Conservation (phyloP, 2,329 filamentous ascomycete genomes). For the Hypoxylon sp. region DNA sequence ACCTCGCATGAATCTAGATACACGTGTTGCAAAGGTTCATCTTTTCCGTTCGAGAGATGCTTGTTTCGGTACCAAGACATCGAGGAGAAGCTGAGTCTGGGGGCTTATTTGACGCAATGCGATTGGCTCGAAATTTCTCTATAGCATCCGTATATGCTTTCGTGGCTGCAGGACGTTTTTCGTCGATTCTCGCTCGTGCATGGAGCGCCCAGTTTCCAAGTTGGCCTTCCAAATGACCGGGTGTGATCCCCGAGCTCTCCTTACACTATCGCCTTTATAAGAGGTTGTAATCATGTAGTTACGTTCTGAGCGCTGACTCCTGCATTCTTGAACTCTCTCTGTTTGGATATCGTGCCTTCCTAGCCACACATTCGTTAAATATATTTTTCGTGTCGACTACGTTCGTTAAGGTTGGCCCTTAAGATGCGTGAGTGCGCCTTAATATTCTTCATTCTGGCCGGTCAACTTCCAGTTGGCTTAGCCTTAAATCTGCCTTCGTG, state of each 20-base stretch:
- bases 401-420: slow-evolving; percentile 23
- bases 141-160: slow-evolving; percentile 21
- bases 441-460: slow-evolving; percentile 31
- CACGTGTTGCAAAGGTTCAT: not conserved
- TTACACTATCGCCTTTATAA: not conserved
- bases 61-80: not conserved
- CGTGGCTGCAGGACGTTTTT: slow-evolving; percentile 33
- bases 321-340: slow-evolving; percentile 5
- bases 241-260: slow-evolving; percentile 7
- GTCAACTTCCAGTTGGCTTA: slow-evolving; percentile 39
- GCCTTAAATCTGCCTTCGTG: slow-evolving; percentile 38
- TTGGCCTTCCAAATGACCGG: slow-evolving; percentile 2
- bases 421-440: slow-evolving; percentile 30
- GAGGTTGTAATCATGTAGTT: slow-evolving; percentile 21
- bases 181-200: slow-evolving; percentile 28
- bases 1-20: not conserved
- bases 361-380: slow-evolving; percentile 24
- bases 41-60: not conserved
- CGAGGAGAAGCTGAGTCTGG: not conserved
- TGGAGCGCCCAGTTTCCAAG: slow-evolving; percentile 11
- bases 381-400: slow-evolving; percentile 27
- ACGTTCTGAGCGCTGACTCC: slow-evolving; percentile 9
- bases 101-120: slow-evolving; percentile 13
- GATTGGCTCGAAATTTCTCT: slow-evolving; percentile 22
- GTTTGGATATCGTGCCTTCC: slow-evolving; percentile 6